Evolutionary conservation across 1,284 basidiomycete genomes (phyloP), one percentile per base, ranked within the genome.

Genomic region (Fomitopsis betulina): DNA sequence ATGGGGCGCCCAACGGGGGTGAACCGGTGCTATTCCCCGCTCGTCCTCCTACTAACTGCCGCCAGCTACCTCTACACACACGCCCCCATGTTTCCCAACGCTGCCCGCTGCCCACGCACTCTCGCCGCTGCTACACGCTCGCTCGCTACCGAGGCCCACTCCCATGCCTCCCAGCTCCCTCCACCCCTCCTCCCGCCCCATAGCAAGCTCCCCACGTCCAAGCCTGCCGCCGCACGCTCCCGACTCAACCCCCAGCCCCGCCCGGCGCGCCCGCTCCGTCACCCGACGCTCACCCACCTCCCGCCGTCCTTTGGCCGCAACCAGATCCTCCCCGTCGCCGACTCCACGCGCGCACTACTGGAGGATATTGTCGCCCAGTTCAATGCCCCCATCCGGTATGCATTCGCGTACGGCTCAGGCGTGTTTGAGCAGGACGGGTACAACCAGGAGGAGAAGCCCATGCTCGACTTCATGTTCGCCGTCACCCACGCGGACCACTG

Each of bases 401-500:
- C 94, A 0, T 94, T 96, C 69, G 94, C 94, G 0, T 97, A 97
- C 70, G 94, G 94, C n/a, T 93, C 90, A 0, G 94, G 94, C 0
- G 93, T 96, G 1, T 96, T 96, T 65, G 86, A 89, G 65, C 94
- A 95, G 73, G 85, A 87, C 56, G 91, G 91, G 1, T 94, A 93
- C 64, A 50, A 39, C 60, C 63, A 69, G n/a, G 68, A 73, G 42
- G 75, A 78, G 23, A 70, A 72, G 23, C 93, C 94, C 0, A 93
- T 99, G 89, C 83, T 98, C 21, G 96, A 99, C 74, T 96, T 99
- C 67, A 85, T 99, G 72, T 90, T 99, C 69, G 94, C 95, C 0
- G 95, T 98, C 40, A 92, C 93, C 0, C 93, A 96, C 66, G 82
- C 96, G 0, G 82, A 81, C 21, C 93, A 96, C 68, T 99, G 96